These are phyloP conservation scores for Diaporthe caulivora DNA, from an alignment of 2,329 filamentous ascomycete species.

Conservation along the genomic window DNA sequence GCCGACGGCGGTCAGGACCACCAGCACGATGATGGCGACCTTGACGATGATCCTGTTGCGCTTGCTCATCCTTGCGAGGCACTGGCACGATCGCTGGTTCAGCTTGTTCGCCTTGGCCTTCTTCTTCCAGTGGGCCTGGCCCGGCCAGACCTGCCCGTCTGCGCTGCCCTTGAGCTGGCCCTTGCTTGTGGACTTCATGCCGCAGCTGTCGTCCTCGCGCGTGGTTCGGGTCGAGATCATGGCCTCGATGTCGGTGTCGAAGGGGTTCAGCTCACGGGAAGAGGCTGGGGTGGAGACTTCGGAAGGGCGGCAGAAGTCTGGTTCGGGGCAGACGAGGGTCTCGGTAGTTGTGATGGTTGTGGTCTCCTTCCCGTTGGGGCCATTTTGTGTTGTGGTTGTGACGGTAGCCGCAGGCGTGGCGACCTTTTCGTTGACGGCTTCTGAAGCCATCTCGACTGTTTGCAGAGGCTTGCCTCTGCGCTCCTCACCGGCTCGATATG, in stretches of 20 bases:
- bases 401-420: conserved; percentile 26
- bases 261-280: conserved; percentile 59
- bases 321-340: conserved; percentile 13
- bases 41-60: conserved; percentile 67
- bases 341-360: conserved; percentile 25
- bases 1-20: conserved; percentile 66
- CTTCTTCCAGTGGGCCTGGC: conserved; percentile 69
- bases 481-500: conserved; percentile 22
- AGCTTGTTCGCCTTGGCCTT: conserved; percentile 69
- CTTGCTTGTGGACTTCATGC: conserved; percentile 52
- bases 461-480: conserved; percentile 14
- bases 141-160: conserved; percentile 71
- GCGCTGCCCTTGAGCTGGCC: conserved; percentile 54
- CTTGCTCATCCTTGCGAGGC: conserved; percentile 65
- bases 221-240: conserved; percentile 52
- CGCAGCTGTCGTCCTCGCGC: conserved; percentile 46
- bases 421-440: conserved; percentile 34
- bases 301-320: conserved; percentile 42
- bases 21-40: conserved; percentile 64
- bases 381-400: conserved; percentile 8
- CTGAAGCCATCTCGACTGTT: conserved; percentile 20
- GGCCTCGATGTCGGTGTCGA: conserved; percentile 70
- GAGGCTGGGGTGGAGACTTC: conserved; percentile 60
- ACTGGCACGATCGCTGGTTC: conserved; percentile 63
- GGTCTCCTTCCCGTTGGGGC: conserved; percentile 1